Evolutionary conservation across 2,329 filamentous ascomycete species (phyloP).

Genomic region (Botryotinia calthae): DNA sequence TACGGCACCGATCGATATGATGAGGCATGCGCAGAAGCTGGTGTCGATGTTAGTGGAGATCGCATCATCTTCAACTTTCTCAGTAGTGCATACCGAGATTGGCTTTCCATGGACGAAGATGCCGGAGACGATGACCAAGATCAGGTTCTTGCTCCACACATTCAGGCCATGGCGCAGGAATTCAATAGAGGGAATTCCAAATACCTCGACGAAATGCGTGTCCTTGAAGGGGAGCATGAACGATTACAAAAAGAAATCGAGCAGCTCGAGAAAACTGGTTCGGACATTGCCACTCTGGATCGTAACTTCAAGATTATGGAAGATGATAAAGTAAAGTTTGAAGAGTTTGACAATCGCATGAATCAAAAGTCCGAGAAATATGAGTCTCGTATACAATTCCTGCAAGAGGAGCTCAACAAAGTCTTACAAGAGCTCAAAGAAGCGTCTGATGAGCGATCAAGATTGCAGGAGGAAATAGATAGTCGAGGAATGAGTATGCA

Average conservation of each 20-base stretch:
- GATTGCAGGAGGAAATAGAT: conserved; percentile 83
- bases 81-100: conserved; percentile 85
- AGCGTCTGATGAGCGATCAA: conserved; percentile 76
- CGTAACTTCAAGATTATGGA: conserved; percentile 91
- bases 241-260: conserved; percentile 81
- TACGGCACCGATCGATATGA: conserved; percentile 79
- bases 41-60: conserved; percentile 83
- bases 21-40: conserved; percentile 82
- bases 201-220: conserved; percentile 78
- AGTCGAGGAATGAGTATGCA: conserved; percentile 93
- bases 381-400: conserved; percentile 71
- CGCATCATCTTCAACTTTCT: conserved; percentile 94
- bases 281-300: conserved; percentile 79
- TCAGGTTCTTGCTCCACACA: conserved; percentile 74
- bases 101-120: conserved; percentile 89
- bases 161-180: conserved; percentile 80
- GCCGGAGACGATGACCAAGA: conserved; percentile 82
- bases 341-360: conserved; percentile 86
- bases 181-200: conserved; percentile 84
- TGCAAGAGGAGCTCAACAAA: conserved; percentile 86
- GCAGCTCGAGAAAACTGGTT: conserved; percentile 81
- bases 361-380: conserved; percentile 86
- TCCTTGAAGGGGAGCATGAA: conserved; percentile 83
- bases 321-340: conserved; percentile 91
- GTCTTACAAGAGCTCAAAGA: conserved; percentile 71